Evolutionary conservation across 805 yeast species (phyloP), one percentile per base, ranked within the genome.

Genomic region (Metschnikowia borealis): DNA sequence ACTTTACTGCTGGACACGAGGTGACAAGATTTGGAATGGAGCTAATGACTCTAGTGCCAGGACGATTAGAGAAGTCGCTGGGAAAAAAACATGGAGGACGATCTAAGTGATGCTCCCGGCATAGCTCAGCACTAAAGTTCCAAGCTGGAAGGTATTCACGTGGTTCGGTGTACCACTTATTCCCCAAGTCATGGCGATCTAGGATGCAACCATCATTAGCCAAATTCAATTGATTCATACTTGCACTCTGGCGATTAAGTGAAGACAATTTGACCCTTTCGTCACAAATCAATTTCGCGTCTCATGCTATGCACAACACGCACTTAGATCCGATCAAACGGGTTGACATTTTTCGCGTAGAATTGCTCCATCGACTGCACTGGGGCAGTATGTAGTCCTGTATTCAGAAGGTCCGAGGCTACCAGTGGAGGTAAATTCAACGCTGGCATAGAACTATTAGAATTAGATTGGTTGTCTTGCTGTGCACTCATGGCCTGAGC

Each of bases 281-380:
- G 26, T 15, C 45, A 42, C 45, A 42, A 42, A 42, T 23, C n/a
- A 26, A 39, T 26, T 41, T 20, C 32, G 38, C 38, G 21, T 20
- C 38, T 33, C 18, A 34, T 18, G n/a, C 18, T 18, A 42, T 42
- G 45, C 45, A 34, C 38, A 32, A 42, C 6, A 33, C 20, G 39
- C 33, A 14, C 46, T 35, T 41, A 54, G 13, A 53, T 46, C 11
- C 56, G 43, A 37, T 55, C 58, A 10, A 55, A 55, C 1, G 58
- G 58, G 32, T 55, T 55, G 35, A 55, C 55, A 36, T 49, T 55
- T 39, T 55, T 55, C 15, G 58, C 58, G 15, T 55, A 54, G 41
- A 43, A 55, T 46, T 55, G 58, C 42, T 55, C 58, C 58, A 55
- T 55, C 6, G 58, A 55, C 46, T 55, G 58, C n/a, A 54, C 58